These are phyloP conservation scores for Primulina tabacum DNA, from an alignment of 257 asterid genomes.

Conservation along the genomic window DNA sequence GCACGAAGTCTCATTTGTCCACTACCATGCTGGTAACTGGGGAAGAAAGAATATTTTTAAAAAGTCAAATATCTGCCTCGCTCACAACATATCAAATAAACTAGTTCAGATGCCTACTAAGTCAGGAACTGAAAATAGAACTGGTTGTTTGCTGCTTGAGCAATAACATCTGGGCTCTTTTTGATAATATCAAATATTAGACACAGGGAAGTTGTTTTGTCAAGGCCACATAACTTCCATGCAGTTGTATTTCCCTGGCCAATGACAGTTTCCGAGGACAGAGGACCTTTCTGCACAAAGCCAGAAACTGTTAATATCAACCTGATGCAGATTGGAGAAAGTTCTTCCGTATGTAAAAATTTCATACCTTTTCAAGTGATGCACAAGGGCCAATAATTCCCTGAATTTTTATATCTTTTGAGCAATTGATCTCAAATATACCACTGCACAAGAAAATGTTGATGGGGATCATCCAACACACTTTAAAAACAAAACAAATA, in stretches of 20 bases:
- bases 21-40: conserved; percentile 88
- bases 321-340: conserved; percentile 14
- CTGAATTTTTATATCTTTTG: conserved; percentile 93
- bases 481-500: conserved; percentile 9
- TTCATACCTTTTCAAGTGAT: conserved; percentile 85
- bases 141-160: conserved; percentile 83
- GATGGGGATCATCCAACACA: conserved; percentile 22
- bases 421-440: conserved; percentile 88
- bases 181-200: conserved; percentile 73
- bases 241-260: conserved; percentile 98
- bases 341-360: conserved; percentile 26
- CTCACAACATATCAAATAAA: conserved; percentile 22
- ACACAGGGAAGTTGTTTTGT: conserved; percentile 84
- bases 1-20: conserved; percentile 94
- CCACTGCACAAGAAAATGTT: conserved; percentile 61
- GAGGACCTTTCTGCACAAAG: conserved; percentile 84
- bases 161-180: conserved; percentile 78
- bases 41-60: conserved; percentile 29
- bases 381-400: conserved; percentile 98
- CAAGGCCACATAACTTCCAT: conserved; percentile 99
- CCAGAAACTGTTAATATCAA: conserved; percentile 29
- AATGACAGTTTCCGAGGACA: conserved; percentile 75
- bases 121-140: conserved; percentile 91
- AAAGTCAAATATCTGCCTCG: conserved; percentile 26
- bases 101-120: conserved; percentile 55